Evolutionary conservation across 192 early-diverging fungal species (phyloP).

Genomic region (Podila clonocystis): DNA sequence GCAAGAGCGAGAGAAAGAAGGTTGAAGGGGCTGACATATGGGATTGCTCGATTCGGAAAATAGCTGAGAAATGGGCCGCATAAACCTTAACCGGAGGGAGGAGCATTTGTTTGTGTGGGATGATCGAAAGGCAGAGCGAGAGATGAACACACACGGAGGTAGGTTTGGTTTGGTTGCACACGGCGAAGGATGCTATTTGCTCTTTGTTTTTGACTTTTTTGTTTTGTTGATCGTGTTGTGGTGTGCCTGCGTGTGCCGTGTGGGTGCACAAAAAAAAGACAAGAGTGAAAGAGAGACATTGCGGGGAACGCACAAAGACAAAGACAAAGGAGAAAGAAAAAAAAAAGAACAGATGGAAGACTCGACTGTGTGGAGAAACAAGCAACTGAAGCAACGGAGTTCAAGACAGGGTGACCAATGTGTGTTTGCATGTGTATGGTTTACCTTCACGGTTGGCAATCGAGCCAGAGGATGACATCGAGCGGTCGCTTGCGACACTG

Average conservation of each 20-base stretch:
- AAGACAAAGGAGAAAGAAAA: no score
- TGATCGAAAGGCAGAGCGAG: neutral
- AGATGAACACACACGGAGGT: neutral
- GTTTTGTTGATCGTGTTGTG: no score
- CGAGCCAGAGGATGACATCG: neutral
- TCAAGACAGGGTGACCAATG: neutral
- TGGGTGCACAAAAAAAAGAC: no score
- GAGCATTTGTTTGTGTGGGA: no score
- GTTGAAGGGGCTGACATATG: neutral
- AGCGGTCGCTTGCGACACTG: neutral
- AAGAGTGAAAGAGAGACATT: no score
- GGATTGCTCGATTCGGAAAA: neutral
- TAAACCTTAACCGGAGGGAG: neutral
- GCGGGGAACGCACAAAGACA: no score
- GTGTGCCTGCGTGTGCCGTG: no score
- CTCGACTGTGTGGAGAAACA: no score
- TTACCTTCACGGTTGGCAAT: conserved; percentile 1
- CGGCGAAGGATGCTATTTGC: neutral
- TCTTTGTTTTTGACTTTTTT: conserved; percentile 3
- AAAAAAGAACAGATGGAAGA: no score
- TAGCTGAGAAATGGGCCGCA: neutral
- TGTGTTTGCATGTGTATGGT: neutral
- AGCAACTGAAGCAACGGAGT: no score
- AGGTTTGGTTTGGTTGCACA: neutral
- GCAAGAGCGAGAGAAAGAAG: neutral